Evolutionary conservation across 164 flowering plant genomes (phyloP).

Genomic region (Amborella trichopoda): DNA sequence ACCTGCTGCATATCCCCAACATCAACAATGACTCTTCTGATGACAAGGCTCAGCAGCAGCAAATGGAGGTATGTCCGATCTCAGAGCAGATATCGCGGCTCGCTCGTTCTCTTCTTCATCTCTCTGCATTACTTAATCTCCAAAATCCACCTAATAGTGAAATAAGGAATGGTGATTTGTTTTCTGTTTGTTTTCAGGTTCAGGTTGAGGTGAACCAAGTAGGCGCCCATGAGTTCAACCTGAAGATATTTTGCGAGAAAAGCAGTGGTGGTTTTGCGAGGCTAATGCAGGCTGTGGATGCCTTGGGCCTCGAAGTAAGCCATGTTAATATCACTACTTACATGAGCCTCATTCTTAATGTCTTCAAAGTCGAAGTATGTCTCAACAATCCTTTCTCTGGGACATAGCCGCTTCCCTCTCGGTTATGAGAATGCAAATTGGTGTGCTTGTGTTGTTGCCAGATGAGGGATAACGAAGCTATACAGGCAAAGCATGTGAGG

Average conservation of each 20-base stretch:
- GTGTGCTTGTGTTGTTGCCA: conserved; percentile 17
- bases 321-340: conserved; percentile 63
- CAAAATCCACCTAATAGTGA: background rate
- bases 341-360: conserved; percentile 48
- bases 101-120: background rate
- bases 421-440: too few species aligned
- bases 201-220: conserved; percentile 78
- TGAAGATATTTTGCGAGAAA: conserved; percentile 71
- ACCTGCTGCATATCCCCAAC: too few species aligned
- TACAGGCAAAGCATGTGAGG: conserved; percentile 67
- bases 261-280: conserved; percentile 69
- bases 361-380: conserved; percentile 67
- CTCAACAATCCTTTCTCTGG: background rate
- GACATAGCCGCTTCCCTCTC: too few species aligned
- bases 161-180: background rate
- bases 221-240: conserved; percentile 57
- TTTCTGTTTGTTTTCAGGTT: conserved; percentile 19
- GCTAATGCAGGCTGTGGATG: conserved; percentile 67
- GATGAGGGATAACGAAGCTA: conserved; percentile 62
- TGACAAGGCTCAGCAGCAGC: conserved; percentile 55
- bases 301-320: conserved; percentile 71
- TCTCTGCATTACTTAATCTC: background rate
- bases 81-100: too few species aligned
- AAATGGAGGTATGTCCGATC: conserved; percentile 99
- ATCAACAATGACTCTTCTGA: conserved; percentile 14